Conservation (phyloP, 345 rosid species). For the Gynandropsis gynandra region DNA sequence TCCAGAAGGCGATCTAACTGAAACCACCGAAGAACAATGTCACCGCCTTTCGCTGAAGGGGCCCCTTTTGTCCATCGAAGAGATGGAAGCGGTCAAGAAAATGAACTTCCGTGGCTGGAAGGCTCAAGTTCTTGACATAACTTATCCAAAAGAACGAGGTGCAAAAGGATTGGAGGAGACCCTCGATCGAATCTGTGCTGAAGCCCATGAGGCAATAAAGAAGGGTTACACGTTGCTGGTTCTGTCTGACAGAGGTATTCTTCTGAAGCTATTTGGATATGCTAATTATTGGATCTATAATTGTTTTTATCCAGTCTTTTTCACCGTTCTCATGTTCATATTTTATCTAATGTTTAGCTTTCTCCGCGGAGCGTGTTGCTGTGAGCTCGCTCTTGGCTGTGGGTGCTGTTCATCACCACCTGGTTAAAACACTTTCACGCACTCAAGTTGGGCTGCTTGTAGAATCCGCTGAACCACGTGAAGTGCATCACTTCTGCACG, state of each 20-base stretch:
- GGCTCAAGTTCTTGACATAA: slow-evolving; percentile 82
- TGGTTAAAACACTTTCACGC: slow-evolving; percentile 82
- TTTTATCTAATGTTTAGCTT: slow-evolving; percentile 36
- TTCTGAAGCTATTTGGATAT: too few species aligned
- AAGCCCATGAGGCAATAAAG: slow-evolving; percentile 79
- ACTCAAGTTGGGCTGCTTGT: slow-evolving; percentile 80
- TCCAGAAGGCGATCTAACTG: slow-evolving; percentile 98
- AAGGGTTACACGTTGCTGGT: slow-evolving; percentile 80
- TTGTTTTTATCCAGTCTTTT: too few species aligned
- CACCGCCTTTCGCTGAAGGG: slow-evolving; percentile 90
- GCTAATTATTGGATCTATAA: too few species aligned
- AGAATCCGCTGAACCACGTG: slow-evolving; percentile 98
- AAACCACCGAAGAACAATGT: slow-evolving; percentile 95
- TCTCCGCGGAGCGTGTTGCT: slow-evolving; percentile 73
- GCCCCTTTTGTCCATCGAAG: slow-evolving; percentile 70
- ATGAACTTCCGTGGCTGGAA: slow-evolving; percentile 89
- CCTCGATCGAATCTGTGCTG: slow-evolving; percentile 77
- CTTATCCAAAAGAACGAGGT: slow-evolving; percentile 69
- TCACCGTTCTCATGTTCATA: too few species aligned
- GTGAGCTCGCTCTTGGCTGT: slow-evolving; percentile 97
- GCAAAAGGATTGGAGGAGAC: slow-evolving; percentile 90
- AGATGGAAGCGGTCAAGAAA: slow-evolving; percentile 83
- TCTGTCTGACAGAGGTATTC: slow-evolving; percentile 98
- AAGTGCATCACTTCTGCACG: slow-evolving; percentile 99
- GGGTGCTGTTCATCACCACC: slow-evolving; percentile 97